phyloP scores from a whole-genome alignment of 768 basidiomycete species.

The Mycena leptocephala region DNA sequence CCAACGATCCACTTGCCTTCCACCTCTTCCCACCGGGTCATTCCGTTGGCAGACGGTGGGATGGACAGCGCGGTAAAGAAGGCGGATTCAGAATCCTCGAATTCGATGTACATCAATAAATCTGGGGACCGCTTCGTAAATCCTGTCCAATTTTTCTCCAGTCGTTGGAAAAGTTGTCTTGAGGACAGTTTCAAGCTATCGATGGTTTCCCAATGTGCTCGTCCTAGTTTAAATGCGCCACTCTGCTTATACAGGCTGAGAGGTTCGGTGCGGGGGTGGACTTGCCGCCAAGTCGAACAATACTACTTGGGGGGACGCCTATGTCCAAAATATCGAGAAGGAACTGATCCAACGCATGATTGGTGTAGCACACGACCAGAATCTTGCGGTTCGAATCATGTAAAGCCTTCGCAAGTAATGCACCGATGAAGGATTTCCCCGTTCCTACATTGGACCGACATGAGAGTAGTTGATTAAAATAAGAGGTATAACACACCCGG shows the following conservation, averaged over 20 bases:
- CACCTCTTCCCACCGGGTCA: slow-evolving; percentile 61
- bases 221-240: slow-evolving; percentile 40
- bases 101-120: slow-evolving; percentile 66
- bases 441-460: slow-evolving; percentile 62
- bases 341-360: slow-evolving; percentile 83
- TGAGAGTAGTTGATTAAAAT: neutral
- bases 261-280: slow-evolving; percentile 63
- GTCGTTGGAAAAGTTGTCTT: slow-evolving; percentile 19
- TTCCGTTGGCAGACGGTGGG: slow-evolving; percentile 60
- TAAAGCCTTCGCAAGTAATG: slow-evolving; percentile 74
- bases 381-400: slow-evolving; percentile 68
- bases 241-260: slow-evolving; percentile 62
- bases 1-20: slow-evolving; percentile 48
- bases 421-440: slow-evolving; percentile 84
- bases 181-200: slow-evolving; percentile 53
- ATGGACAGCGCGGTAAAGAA: slow-evolving; percentile 65
- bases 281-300: slow-evolving; percentile 77
- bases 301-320: slow-evolving; percentile 64
- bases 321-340: slow-evolving; percentile 74
- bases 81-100: slow-evolving; percentile 56
- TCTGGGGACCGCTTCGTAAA: slow-evolving; percentile 42
- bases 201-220: slow-evolving; percentile 59
- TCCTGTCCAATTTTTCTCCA: slow-evolving; percentile 47
- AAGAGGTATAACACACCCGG: slow-evolving; percentile 63
- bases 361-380: slow-evolving; percentile 82